Evolutionary conservation across 2,329 filamentous ascomycete species (phyloP).

Genomic region (Graphilbum sp.): DNA sequence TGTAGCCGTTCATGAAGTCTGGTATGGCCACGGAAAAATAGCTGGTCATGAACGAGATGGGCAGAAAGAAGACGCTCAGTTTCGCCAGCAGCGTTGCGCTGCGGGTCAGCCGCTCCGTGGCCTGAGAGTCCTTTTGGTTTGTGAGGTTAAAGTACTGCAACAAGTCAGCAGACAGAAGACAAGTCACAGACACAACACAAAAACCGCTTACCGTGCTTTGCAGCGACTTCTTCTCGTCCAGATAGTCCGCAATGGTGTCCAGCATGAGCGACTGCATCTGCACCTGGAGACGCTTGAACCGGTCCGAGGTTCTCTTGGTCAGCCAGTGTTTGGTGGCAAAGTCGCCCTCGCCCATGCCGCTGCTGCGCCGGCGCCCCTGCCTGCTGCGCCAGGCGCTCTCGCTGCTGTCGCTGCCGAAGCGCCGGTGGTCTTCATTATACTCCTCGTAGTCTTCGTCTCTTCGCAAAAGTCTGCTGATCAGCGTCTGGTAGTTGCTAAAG

Average conservation of each 20-base stretch:
- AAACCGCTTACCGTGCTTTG: slow-evolving; percentile 41
- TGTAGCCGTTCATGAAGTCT: slow-evolving; percentile 39
- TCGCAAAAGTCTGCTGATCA: slow-evolving; percentile 41
- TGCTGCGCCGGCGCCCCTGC: slow-evolving; percentile 1
- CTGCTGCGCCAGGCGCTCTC: too few species aligned
- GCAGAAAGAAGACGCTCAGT: slow-evolving; percentile 59
- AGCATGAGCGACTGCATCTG: slow-evolving; percentile 43
- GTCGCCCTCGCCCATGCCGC: neutral
- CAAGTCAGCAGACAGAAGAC: neutral
- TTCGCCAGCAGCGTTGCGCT: slow-evolving; percentile 60
- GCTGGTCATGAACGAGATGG: slow-evolving; percentile 56
- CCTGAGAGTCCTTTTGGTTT: slow-evolving; percentile 56
- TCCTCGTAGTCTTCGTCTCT: slow-evolving; percentile 16
- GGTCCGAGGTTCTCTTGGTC: slow-evolving; percentile 30
- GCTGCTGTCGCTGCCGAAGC: too few species aligned
- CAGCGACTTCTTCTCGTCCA: slow-evolving; percentile 54
- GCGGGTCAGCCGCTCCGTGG: slow-evolving; percentile 54
- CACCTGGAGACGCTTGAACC: slow-evolving; percentile 43
- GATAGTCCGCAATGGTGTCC: slow-evolving; percentile 42
- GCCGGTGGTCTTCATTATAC: neutral
- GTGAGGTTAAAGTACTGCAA: slow-evolving; percentile 61
- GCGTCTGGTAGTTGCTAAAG: slow-evolving; percentile 41
- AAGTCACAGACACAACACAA: too few species aligned
- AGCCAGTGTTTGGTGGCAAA: slow-evolving; percentile 14
- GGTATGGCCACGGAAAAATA: slow-evolving; percentile 56